phyloP scores from a whole-genome alignment of 1,284 basidiomycete genomes.

The Exobasidium cylindrosporum region DNA sequence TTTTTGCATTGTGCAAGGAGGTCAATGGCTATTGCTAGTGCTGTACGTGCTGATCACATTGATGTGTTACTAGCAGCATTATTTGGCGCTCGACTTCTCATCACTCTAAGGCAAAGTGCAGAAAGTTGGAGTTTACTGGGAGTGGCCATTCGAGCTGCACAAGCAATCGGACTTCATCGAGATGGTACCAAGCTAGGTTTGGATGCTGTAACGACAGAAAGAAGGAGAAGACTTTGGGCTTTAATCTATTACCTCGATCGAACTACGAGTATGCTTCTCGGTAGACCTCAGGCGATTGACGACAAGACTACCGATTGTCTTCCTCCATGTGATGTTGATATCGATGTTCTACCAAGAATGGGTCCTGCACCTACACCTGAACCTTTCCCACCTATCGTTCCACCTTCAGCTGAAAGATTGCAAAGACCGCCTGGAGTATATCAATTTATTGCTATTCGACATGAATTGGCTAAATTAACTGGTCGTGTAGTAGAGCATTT shows the following conservation, averaged over 20 bases:
- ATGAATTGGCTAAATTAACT: constrained; percentile 77
- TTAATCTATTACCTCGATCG: constrained; percentile 90
- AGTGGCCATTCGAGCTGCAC: constrained; percentile 85
- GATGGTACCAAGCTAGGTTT: constrained; percentile 69
- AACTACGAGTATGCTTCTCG: constrained; percentile 78
- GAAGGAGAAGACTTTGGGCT: constrained; percentile 85
- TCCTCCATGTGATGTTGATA: constrained; percentile 77
- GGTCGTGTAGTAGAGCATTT: constrained; percentile 92
- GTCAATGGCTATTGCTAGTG: constrained; percentile 39
- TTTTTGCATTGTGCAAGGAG: constrained; percentile 65
- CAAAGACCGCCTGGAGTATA: constrained; percentile 69
- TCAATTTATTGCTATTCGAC: constrained; percentile 83
- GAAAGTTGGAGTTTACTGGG: constrained; percentile 95
- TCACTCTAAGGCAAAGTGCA: constrained; percentile 79
- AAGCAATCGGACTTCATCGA: constrained; percentile 86
- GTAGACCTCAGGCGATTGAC: constrained; percentile 81
- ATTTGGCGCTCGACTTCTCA: constrained; percentile 75
- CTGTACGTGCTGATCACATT: constrained; percentile 49
- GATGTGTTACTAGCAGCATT: constrained; percentile 48
- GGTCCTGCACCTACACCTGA: constrained; percentile 31
- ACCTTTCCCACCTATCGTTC: constrained; percentile 15
- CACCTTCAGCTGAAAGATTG: constrained; percentile 17
- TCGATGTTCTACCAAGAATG: constrained; percentile 58
- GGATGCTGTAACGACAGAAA: constrained; percentile 75
- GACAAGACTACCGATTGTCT: constrained; percentile 69